Evolutionary conservation across 371 early-diverging fungal genomes (phyloP).

Genomic region (Syncephalastrum monosporum): DNA sequence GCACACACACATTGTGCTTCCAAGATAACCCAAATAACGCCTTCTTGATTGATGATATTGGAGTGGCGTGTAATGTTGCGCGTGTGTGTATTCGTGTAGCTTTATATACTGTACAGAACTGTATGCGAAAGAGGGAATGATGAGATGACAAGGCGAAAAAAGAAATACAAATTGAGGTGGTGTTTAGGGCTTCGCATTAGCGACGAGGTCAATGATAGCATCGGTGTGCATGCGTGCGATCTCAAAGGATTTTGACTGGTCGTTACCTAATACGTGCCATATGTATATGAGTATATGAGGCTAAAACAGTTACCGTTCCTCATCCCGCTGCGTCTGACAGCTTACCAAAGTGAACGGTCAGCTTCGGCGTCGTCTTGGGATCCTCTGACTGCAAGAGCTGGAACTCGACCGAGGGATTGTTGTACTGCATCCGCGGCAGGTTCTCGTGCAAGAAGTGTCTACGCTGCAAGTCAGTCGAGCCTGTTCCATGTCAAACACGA

Average conservation of each 20-base stretch:
- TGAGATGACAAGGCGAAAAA: not conserved
- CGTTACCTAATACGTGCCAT: conserved; percentile 18
- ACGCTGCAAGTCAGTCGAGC: not conserved
- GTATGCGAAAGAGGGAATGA: not conserved
- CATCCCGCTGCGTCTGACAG: not conserved
- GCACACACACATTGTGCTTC: too few relatives aligned
- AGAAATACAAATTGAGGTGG: conserved; percentile 1
- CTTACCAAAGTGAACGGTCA: conserved; percentile 62
- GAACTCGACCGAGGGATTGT: conserved; percentile 57
- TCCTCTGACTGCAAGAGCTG: conserved; percentile 51
- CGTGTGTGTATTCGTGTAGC: too few relatives aligned
- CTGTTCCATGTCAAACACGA: not conserved
- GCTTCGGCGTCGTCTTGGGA: conserved; percentile 41
- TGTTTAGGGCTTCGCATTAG: conserved; percentile 36
- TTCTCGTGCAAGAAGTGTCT: conserved; percentile 64
- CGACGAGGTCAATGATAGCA: conserved; percentile 50
- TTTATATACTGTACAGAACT: too few relatives aligned
- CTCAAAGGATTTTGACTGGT: conserved; percentile 45
- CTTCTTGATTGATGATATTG: too few relatives aligned
- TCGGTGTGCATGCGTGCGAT: conserved; percentile 53
- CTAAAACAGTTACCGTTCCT: not conserved
- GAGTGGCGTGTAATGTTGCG: too few relatives aligned
- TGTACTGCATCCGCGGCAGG: conserved; percentile 62
- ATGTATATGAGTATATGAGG: not conserved
- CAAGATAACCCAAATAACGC: too few relatives aligned